phyloP scores from a whole-genome alignment of 805 yeast species.

The Diddensiella caesifluorescens region DNA sequence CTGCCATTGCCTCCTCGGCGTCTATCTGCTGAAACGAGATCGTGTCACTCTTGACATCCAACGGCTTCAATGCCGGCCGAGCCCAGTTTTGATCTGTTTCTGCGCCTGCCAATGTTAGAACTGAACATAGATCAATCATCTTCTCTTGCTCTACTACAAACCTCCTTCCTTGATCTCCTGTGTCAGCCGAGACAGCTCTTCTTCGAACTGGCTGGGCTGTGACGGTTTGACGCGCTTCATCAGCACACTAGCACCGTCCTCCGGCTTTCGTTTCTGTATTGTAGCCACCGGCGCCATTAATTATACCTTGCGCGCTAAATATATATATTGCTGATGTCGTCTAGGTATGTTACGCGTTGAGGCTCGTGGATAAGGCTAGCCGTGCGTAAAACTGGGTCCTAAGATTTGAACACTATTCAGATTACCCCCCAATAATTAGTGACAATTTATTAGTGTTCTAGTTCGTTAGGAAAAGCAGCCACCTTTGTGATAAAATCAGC shows the following conservation, averaged over 20 bases:
- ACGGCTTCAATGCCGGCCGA: slow-evolving; percentile 48
- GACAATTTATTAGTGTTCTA: no score
- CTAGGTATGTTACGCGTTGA: no score
- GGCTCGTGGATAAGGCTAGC: no score
- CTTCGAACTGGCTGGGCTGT: slow-evolving; percentile 46
- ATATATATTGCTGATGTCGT: no score
- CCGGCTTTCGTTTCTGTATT: not conserved
- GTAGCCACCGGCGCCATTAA: slow-evolving; percentile 6
- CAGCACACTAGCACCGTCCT: not conserved
- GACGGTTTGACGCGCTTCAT: slow-evolving; percentile 5
- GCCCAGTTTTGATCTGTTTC: slow-evolving; percentile 42
- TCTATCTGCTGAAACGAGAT: slow-evolving; percentile 86
- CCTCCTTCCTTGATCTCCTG: slow-evolving; percentile 31
- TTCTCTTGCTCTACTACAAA: slow-evolving; percentile 6
- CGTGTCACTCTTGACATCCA: slow-evolving; percentile 46
- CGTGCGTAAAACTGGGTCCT: no score
- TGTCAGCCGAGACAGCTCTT: slow-evolving; percentile 44
- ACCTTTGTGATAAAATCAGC: no score
- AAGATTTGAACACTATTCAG: no score
- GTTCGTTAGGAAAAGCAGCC: no score
- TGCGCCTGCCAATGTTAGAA: slow-evolving; percentile 14
- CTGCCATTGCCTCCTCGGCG: slow-evolving; percentile 75
- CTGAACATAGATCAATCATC: slow-evolving; percentile 37
- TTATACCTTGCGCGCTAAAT: no score
- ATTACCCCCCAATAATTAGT: no score